Evolutionary conservation across 2,329 filamentous ascomycete genomes (phyloP).

Genomic region (Corinectria fuckeliana): DNA sequence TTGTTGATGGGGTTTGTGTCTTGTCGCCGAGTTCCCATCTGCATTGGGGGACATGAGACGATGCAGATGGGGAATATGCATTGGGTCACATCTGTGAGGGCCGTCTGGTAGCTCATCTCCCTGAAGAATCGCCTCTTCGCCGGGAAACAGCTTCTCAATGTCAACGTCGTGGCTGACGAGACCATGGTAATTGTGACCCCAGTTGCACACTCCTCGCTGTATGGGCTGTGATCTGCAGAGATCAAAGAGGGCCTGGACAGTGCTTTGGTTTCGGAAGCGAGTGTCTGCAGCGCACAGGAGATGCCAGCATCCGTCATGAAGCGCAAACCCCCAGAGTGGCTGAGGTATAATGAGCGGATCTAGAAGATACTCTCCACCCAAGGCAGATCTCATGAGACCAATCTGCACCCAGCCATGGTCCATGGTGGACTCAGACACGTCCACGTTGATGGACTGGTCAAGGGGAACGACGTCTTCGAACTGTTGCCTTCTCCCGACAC

Average conservation of each 20-base stretch:
- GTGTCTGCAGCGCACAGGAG: background rate
- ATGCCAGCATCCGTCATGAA: constrained; percentile 12
- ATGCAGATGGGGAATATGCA: constrained; percentile 1
- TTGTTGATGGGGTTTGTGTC: background rate
- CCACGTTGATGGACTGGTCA: too few species aligned
- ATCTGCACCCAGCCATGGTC: constrained; percentile 9
- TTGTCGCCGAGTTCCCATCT: background rate
- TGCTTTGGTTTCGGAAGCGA: background rate
- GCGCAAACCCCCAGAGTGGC: constrained; percentile 11
- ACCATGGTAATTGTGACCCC: constrained; percentile 14
- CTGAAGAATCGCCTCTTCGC: constrained; percentile 1
- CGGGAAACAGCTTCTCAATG: constrained; percentile 1
- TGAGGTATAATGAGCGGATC: background rate
- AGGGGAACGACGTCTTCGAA: too few species aligned
- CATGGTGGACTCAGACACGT: constrained; percentile 1
- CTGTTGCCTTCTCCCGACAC: too few species aligned
- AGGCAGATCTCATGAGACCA: background rate
- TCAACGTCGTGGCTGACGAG: background rate
- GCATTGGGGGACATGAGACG: background rate
- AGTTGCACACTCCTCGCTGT: background rate
- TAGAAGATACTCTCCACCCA: constrained; percentile 1
- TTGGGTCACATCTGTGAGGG: background rate
- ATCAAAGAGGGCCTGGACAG: constrained; percentile 12
- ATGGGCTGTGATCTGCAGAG: constrained; percentile 16
- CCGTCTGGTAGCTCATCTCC: background rate